Percentiles rank a stretch among this genome's conserved stretches.
Evolutionary conservation across 2,329 filamentous ascomycete genomes (phyloP).

Genomic region (Neophaeococcomyces mojaviensis): DNA sequence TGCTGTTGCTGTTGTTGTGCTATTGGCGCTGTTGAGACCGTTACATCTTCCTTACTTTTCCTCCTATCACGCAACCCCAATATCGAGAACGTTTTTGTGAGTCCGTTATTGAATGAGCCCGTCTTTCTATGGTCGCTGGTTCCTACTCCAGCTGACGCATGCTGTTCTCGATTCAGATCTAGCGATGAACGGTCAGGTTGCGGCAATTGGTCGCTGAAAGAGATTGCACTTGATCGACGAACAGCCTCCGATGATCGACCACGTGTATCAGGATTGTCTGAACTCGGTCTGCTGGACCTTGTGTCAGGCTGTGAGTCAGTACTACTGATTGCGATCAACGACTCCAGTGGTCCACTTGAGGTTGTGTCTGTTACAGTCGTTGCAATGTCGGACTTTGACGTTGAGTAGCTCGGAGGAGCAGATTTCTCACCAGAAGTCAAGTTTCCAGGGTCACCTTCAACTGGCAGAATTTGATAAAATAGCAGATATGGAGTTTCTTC

Average conservation of each 20-base stretch:
- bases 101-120: conserved; percentile 5
- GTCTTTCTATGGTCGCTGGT: conserved; percentile 6
- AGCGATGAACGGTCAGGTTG: neutral
- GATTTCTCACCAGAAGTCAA: conserved; percentile 28
- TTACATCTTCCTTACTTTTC: conserved; percentile 5
- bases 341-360: conserved; percentile 9
- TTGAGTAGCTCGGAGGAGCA: conserved; percentile 15
- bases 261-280: conserved; percentile 29
- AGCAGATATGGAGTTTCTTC: conserved; percentile 90
- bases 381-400: conserved; percentile 18
- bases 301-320: conserved; percentile 9
- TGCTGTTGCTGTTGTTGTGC: conserved; percentile 21
- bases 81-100: conserved; percentile 7
- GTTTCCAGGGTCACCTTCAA: conserved; percentile 55
- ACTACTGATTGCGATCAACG: conserved; percentile 17
- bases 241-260: conserved; percentile 13
- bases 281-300: conserved; percentile 29
- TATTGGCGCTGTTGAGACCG: conserved; percentile 16
- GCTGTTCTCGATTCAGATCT: conserved; percentile 5
- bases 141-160: neutral
- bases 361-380: conserved; percentile 13
- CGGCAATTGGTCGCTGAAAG: conserved; percentile 24
- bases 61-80: conserved; percentile 9
- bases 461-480: conserved; percentile 90
- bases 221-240: conserved; percentile 25